Conservation (phyloP, 345 rosid species). For the Eucalyptus urophylla region DNA sequence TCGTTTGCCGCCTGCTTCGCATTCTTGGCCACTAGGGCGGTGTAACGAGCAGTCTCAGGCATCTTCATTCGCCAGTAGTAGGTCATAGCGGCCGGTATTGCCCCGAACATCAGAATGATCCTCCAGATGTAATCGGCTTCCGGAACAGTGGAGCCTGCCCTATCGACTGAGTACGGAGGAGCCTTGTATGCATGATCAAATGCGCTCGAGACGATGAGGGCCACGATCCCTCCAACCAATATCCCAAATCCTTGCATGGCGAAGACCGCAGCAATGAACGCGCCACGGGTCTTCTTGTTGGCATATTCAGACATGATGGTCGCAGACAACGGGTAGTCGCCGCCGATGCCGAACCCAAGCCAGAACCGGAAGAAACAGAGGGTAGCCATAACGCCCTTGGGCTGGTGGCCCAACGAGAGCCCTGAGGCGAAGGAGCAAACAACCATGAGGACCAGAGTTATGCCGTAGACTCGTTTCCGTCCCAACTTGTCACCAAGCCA, state of each 20-base stretch:
- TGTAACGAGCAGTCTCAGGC: conserved; percentile 34
- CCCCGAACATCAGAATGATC: conserved; percentile 22
- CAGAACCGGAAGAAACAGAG: conserved; percentile 86
- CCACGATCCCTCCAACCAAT: conserved; percentile 46
- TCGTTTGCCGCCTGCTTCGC: conserved; percentile 31
- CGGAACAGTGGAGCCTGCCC: not conserved
- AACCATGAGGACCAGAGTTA: conserved; percentile 66
- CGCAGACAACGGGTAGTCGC: conserved; percentile 86
- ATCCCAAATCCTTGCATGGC: conserved; percentile 88
- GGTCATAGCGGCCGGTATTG: conserved; percentile 15
- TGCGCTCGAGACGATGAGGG: conserved; percentile 8
- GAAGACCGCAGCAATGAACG: conserved; percentile 67
- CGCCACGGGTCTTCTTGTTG: conserved; percentile 65
- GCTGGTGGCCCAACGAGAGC: conserved; percentile 30
- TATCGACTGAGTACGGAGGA: not conserved
- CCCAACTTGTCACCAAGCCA: conserved; percentile 87
- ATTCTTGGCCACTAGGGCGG: conserved; percentile 32
- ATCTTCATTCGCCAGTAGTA: conserved; percentile 28
- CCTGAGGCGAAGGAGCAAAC: conserved; percentile 50
- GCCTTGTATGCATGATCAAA: conserved; percentile 2
- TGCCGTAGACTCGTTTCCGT: conserved; percentile 55
- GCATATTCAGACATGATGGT: conserved; percentile 90
- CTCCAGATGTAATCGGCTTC: conserved; percentile 30
- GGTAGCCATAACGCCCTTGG: conserved; percentile 43
- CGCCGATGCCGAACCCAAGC: conserved; percentile 89